These are phyloP conservation scores for Circinella minor DNA, from an alignment of 371 early-diverging fungal species.

Conservation along the genomic window DNA sequence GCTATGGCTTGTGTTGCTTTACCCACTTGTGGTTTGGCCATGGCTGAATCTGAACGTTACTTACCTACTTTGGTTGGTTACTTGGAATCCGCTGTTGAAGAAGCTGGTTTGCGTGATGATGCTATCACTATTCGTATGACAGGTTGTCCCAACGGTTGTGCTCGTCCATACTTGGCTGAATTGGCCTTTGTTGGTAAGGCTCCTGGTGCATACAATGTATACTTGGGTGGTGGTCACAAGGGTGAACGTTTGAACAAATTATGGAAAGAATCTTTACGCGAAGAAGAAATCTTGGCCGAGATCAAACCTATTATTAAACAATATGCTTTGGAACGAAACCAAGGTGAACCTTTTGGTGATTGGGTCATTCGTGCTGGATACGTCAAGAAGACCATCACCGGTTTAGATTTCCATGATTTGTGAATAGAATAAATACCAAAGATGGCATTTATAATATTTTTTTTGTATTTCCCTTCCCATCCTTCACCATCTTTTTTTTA, in stretches of 20 bases:
- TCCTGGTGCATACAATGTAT: conserved; percentile 90
- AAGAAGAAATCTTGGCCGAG: conserved; percentile 81
- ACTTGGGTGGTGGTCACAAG: conserved; percentile 88
- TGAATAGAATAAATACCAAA: conserved; percentile 20
- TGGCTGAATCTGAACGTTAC: conserved; percentile 97
- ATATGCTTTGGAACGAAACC: conserved; percentile 72
- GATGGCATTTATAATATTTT: too few species aligned
- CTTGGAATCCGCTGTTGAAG: conserved; percentile 80
- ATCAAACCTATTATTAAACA: conserved; percentile 82
- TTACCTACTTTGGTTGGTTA: conserved; percentile 80
- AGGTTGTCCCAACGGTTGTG: conserved; percentile 96
- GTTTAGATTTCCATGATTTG: conserved; percentile 79
- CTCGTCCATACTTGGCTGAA: conserved; percentile 92
- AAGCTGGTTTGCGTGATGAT: conserved; percentile 81
- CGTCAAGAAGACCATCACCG: conserved; percentile 80
- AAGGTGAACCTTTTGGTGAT: conserved; percentile 91
- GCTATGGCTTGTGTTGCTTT: conserved; percentile 95
- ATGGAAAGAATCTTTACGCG: conserved; percentile 85
- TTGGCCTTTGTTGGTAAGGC: conserved; percentile 96
- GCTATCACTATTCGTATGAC: conserved; percentile 96
- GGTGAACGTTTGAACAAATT: conserved; percentile 90
- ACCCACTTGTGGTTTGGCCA: conserved; percentile 92
- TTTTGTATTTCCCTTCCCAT: too few species aligned
- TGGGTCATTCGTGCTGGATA: conserved; percentile 89
- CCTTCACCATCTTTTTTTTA: too few species aligned